A percentile compares a stretch with the other conserved stretches of the same genome.
These are phyloP conservation scores for Wakefieldia striispora DNA, from an alignment of 768 basidiomycete genomes.

Conservation along the genomic window DNA sequence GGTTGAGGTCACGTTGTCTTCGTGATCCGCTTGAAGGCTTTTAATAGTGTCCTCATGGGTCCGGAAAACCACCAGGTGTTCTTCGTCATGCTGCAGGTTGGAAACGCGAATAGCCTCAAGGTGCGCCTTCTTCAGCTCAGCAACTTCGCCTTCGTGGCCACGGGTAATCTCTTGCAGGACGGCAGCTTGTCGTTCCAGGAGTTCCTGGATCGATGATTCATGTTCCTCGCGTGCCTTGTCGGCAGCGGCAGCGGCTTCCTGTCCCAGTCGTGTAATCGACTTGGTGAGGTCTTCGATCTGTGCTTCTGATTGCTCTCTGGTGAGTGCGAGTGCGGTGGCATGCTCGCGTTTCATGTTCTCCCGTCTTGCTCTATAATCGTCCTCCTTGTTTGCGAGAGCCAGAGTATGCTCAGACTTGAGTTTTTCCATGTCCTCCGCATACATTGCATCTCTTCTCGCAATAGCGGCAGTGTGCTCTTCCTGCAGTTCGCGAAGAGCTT, in stretches of 20 bases:
- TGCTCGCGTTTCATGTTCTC: constrained; percentile 37
- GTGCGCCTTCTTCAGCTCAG: constrained; percentile 48
- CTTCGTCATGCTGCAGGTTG: constrained; percentile 33
- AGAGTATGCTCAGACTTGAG: constrained; percentile 63
- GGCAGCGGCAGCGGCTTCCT: constrained; percentile 40
- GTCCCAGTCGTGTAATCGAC: constrained; percentile 48
- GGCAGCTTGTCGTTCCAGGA: constrained; percentile 55
- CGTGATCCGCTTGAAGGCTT: constrained; percentile 46
- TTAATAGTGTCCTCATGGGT: constrained; percentile 43
- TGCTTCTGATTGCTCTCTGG: constrained; percentile 35
- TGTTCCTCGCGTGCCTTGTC: constrained; percentile 43
- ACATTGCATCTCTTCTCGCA: constrained; percentile 61
- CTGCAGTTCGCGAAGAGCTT: constrained; percentile 63
- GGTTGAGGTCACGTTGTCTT: constrained; percentile 39
- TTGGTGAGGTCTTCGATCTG: constrained; percentile 64
- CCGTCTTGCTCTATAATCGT: constrained; percentile 48
- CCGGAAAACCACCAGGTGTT: constrained; percentile 34
- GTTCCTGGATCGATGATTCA: constrained; percentile 44
- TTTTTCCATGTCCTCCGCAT: constrained; percentile 62
- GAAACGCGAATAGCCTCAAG: constrained; percentile 36
- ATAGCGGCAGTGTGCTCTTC: constrained; percentile 71
- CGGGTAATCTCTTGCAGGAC: constrained; percentile 55
- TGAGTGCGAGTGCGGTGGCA: constrained; percentile 27
- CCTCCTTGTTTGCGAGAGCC: constrained; percentile 51
- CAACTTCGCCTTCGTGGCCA: constrained; percentile 55